Evolutionary conservation across 352 stramenopile species (phyloP), one percentile per base, ranked within the genome.

Genomic region (Pythium grandisporangium): DNA sequence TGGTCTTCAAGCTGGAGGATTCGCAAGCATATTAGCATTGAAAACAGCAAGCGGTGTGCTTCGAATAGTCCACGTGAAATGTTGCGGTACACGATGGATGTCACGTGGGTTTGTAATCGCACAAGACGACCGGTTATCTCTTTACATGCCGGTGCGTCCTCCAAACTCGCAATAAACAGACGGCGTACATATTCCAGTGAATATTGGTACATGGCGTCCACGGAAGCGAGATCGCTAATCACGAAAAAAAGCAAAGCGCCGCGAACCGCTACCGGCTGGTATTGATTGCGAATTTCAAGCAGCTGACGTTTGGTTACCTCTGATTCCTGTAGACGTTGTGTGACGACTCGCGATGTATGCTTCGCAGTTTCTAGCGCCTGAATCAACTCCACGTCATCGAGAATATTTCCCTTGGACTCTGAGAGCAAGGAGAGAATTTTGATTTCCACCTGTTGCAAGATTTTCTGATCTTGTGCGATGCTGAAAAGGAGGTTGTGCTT

Each of bases 381-480:
- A 30, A 90, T 83, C 12, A 91, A 70, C 39, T 88, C 84, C 14
- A 93, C 58, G 45, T 97, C 89, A 42, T 97, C 89, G 3, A 96
- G 60, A 27, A 97, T 94, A 48, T 96, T 93, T 2, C 79, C 85
- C 19, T 81, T 84, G 5, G 83, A 72, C 26, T 89, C 76, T 0
- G 83, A 86, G 1, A 97, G 61, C 10, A 96, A 67, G 6, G 66
- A 66, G 6, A 97, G 30, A 53, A 97, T 97, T 51, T 81, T 85
- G 55, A 93, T 82, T 42, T 97, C 91, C 26, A 97, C 80, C 42
- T 96, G 70, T 30, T 93, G 72, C 5, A 97, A 51, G 35, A 92
- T 72, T 20, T 81, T 81, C 62, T 96, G 84, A 50, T 96, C 86
- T 21, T 78, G 76, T 0, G 80, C 70, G 45, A 97, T 97, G 48